Percentiles rank a stretch among this genome's conserved stretches.
Evolutionary conservation across 441 rosid species (phyloP).

Genomic region (Gossypium aridum): DNA sequence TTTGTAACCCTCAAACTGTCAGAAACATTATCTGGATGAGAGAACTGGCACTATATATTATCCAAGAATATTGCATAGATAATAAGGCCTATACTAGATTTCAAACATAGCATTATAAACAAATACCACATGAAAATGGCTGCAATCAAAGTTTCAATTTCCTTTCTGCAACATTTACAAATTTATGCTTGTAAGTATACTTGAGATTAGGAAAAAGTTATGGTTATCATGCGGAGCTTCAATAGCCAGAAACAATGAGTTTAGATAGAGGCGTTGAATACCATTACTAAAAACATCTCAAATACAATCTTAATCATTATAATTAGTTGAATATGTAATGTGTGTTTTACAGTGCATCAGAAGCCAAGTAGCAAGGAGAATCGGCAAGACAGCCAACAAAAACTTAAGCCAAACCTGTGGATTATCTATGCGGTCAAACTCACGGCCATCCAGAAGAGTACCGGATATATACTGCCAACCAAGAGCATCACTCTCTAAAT

Average conservation of each 20-base stretch:
- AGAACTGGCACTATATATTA: background rate
- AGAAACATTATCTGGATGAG: slow-evolving; percentile 13
- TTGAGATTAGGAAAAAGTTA: background rate
- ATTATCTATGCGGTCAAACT: slow-evolving; percentile 84
- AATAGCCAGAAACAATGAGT: background rate
- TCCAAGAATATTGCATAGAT: slow-evolving; percentile 1
- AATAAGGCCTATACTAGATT: background rate
- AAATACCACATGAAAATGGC: background rate
- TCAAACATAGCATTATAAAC: background rate
- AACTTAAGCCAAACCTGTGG: slow-evolving; percentile 55
- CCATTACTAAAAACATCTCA: background rate
- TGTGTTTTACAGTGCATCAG: background rate
- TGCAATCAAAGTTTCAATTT: background rate
- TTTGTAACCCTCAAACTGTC: slow-evolving; percentile 86
- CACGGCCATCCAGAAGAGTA: slow-evolving; percentile 87
- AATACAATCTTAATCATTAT: background rate
- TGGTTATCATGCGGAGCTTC: background rate
- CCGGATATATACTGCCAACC: slow-evolving; percentile 99
- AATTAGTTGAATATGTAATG: background rate
- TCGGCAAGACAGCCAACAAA: background rate
- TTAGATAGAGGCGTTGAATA: background rate
- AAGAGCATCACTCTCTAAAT: slow-evolving; percentile 92
- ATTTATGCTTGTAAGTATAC: background rate
- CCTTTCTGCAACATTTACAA: background rate
- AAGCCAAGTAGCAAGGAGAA: background rate